These are phyloP conservation scores for Fusarium coffeatum DNA, from an alignment of 2,329 filamentous ascomycete species.

Conservation along the genomic window DNA sequence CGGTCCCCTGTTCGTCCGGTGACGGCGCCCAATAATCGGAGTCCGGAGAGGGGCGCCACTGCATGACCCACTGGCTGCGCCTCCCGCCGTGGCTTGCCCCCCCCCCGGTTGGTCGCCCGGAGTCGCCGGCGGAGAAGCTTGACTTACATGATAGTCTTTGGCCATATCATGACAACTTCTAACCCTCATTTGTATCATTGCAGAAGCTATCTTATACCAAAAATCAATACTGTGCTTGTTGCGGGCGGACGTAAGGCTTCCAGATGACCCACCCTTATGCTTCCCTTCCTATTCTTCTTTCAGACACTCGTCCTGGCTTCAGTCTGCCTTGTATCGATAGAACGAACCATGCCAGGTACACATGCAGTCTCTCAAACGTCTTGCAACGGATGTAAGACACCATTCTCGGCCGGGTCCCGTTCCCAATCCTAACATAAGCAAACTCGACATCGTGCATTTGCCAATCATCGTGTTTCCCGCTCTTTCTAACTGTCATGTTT, in stretches of 20 bases:
- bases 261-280: slow-evolving; percentile 28
- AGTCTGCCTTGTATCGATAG: slow-evolving; percentile 37
- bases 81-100: slow-evolving; percentile 48
- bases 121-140: slow-evolving; percentile 46
- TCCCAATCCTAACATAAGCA: slow-evolving; percentile 28
- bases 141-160: slow-evolving; percentile 28
- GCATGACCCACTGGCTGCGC: slow-evolving; percentile 46
- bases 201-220: slow-evolving; percentile 33
- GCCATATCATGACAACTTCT: slow-evolving; percentile 40
- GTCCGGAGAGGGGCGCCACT: slow-evolving; percentile 40
- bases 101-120: slow-evolving; percentile 36
- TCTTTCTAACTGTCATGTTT: slow-evolving; percentile 14
- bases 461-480: slow-evolving; percentile 23
- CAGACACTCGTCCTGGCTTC: slow-evolving; percentile 10
- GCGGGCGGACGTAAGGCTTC: slow-evolving; percentile 28
- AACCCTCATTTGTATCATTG: slow-evolving; percentile 41
- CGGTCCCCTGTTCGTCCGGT: slow-evolving; percentile 24
- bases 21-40: slow-evolving; percentile 36
- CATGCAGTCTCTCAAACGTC: slow-evolving; percentile 8
- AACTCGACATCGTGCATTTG: slow-evolving; percentile 7
- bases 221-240: not conserved
- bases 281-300: slow-evolving; percentile 11
- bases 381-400: slow-evolving; percentile 19
- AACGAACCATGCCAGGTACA: slow-evolving; percentile 15
- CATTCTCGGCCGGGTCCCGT: slow-evolving; percentile 29